Evolutionary conservation across 768 basidiomycete genomes (phyloP), one percentile per base, ranked within the genome.

Genomic region (Tylopilus felleus): DNA sequence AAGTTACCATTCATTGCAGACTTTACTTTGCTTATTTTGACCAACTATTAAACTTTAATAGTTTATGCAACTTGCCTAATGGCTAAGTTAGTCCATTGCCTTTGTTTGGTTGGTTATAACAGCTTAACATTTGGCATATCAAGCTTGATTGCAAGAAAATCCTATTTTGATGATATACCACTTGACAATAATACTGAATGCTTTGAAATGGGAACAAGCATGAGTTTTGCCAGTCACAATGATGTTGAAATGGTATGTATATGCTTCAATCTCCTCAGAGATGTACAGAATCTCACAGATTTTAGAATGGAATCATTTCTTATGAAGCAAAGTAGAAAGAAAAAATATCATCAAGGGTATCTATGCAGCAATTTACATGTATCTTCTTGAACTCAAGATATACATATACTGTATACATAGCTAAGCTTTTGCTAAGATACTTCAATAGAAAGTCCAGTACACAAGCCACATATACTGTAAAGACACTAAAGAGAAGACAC

Each of bases 61-160:
- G 67, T 69, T 33, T 69, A 69, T 58, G 62, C 65, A 27, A 21
- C 22, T 40, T 69, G 69, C 31, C 50, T 69, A 2, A 68, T 69
- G 59, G 51, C 67, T 19, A 69, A 69, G 67, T 69, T 13, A 48
- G 67, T 52, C 6, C 2, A 29, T 16, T 25, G 33, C 13, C 2
- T 5, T 33, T 40, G 12, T 12, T 19, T 40, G 38, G 19, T 22
- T 22, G 25, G 0, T 22, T 21, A 33, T 8, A 23, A 5, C 5
- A 16, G 6, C 22, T 36, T 58, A 42, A 66, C 12, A 38, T 42
- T 1, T 35, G 16, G 0, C 5, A 21, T 17, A 4, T 36, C 16
- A 44, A 68, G 69, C 31, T 53, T 67, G 4, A 54, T 69, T 55
- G 63, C 67, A 39, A 69, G 62, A 27, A 59, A 60, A 22, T 71